phyloP scores from a whole-genome alignment of 1,284 basidiomycete species.

The Chiua sp. region DNA sequence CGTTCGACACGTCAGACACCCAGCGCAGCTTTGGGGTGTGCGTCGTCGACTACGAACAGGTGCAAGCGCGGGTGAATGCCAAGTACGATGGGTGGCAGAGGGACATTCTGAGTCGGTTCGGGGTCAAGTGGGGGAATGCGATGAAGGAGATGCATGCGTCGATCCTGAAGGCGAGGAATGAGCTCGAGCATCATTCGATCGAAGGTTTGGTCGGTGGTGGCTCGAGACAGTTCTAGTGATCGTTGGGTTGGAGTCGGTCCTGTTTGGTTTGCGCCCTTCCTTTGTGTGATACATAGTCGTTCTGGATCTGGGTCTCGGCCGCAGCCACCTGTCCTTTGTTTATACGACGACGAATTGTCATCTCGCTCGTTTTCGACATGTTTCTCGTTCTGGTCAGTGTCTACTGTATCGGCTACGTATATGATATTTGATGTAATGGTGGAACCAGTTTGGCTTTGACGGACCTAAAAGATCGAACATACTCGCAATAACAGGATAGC shows the following conservation, averaged over 20 bases:
- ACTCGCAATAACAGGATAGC: too few relatives aligned
- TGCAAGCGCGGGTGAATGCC: constrained; percentile 96
- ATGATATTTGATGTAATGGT: constrained; percentile 34
- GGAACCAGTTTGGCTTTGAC: constrained; percentile 5
- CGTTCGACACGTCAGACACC: constrained; percentile 96
- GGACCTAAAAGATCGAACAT: background rate
- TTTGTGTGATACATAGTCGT: constrained; percentile 6
- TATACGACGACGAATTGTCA: background rate
- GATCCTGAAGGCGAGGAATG: constrained; percentile 92
- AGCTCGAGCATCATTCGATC: constrained; percentile 88
- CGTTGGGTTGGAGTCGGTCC: background rate
- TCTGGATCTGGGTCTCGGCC: constrained; percentile 24
- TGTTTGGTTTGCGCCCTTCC: background rate
- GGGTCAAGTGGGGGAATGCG: constrained; percentile 87
- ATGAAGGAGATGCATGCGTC: constrained; percentile 98
- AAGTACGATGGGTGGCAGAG: constrained; percentile 99
- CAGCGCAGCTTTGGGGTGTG: constrained; percentile 92
- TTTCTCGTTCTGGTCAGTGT: constrained; percentile 7
- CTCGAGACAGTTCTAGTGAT: constrained; percentile 44
- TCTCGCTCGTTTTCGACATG: constrained; percentile 19
- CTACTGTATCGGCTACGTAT: constrained; percentile 37
- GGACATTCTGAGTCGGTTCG: constrained; percentile 92
- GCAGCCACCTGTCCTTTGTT: constrained; percentile 10
- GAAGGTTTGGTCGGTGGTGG: constrained; percentile 57
- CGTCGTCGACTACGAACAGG: constrained; percentile 97